Evolutionary conservation across 768 basidiomycete species (phyloP).

Genomic region (Leucocoprinus leucothites): DNA sequence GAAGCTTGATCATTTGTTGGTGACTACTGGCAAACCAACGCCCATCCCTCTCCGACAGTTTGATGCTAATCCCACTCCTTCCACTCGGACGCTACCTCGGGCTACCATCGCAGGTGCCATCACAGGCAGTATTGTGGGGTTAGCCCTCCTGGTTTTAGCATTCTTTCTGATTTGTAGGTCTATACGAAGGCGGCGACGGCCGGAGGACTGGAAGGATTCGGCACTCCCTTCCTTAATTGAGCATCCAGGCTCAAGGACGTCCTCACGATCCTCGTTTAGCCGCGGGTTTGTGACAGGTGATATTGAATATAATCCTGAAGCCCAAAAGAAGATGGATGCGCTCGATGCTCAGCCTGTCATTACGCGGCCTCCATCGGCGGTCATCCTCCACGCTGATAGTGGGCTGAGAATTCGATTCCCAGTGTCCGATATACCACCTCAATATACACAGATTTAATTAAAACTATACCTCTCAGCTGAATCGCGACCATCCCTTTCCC

Average conservation of each 20-base stretch:
- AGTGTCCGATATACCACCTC: neutral
- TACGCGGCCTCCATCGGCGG: neutral
- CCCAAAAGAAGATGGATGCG: constrained; percentile 6
- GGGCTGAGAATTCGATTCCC: neutral
- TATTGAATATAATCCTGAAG: constrained; percentile 9
- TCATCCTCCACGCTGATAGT: constrained; percentile 7
- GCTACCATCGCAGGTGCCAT: neutral
- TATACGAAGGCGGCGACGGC: neutral
- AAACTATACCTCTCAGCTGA: too few species aligned
- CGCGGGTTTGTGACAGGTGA: constrained; percentile 10
- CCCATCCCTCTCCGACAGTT: neutral
- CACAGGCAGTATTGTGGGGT: neutral
- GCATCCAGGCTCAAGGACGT: neutral
- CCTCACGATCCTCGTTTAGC: constrained; percentile 8
- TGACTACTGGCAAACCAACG: neutral
- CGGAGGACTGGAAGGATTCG: constrained; percentile 5
- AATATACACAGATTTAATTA: constrained; percentile 4
- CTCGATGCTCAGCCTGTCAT: neutral
- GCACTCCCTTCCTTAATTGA: neutral
- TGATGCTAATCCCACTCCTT: neutral
- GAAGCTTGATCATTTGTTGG: neutral
- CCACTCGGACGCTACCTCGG: neutral
- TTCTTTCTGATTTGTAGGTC: neutral
- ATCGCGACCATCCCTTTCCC: neutral
- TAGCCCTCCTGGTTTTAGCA: neutral